Conservation (phyloP, 1,139 yeast species). For the Blastobotrys proliferans region DNA sequence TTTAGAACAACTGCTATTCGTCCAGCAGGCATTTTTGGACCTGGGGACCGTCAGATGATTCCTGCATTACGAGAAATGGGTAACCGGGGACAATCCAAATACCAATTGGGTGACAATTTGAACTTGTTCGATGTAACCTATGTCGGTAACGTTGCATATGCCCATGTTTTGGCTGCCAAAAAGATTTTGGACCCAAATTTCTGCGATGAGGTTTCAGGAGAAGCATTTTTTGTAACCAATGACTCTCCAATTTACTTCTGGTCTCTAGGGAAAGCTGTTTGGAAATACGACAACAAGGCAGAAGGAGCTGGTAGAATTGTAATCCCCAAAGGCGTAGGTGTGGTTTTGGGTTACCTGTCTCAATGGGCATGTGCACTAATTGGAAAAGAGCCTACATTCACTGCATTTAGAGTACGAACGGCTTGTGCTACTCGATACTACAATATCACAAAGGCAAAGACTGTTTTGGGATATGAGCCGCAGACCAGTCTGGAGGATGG, state of each 20-base stretch:
- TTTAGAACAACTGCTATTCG: conserved; percentile 84
- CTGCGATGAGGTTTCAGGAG: conserved; percentile 60
- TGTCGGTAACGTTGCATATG: conserved; percentile 98
- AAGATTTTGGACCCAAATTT: conserved; percentile 50
- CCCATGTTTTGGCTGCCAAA: conserved; percentile 89
- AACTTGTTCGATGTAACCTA: conserved; percentile 95
- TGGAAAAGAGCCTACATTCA: conserved; percentile 89
- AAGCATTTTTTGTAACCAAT: conserved; percentile 85
- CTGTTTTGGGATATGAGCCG: conserved; percentile 73
- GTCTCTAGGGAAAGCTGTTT: conserved; percentile 93
- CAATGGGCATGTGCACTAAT: conserved; percentile 61
- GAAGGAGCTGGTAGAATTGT: conserved; percentile 67
- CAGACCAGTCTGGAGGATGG: conserved; percentile 79
- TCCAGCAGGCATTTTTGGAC: conserved; percentile 98
- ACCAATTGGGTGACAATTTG: conserved; percentile 90
- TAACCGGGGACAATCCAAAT: conserved; percentile 77
- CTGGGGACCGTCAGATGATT: conserved; percentile 94
- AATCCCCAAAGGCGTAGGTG: conserved; percentile 67
- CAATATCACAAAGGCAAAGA: conserved; percentile 83
- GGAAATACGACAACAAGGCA: conserved; percentile 88
- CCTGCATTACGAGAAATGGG: conserved; percentile 90
- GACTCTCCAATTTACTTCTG: conserved; percentile 95
- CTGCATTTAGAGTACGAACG: conserved; percentile 90
- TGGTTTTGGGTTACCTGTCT: conserved; percentile 73
- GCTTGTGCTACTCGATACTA: conserved; percentile 96